Evolutionary conservation across 768 basidiomycete species (phyloP).

Genomic region (Termitomyces sp.): DNA sequence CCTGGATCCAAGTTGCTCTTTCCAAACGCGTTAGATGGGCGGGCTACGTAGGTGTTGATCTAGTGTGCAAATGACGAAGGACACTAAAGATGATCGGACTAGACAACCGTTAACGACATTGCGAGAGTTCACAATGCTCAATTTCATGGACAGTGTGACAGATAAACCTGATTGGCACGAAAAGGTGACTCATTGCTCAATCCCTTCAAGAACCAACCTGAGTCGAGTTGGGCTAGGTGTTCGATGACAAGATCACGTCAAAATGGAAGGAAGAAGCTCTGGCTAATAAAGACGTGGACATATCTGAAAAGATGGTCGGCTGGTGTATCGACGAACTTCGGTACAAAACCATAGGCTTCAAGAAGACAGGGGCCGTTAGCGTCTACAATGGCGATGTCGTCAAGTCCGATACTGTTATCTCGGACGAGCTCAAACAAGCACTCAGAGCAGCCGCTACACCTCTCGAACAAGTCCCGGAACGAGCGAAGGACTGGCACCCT

Average conservation of each 20-base stretch:
- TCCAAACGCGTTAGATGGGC: too few species aligned
- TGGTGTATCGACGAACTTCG: slow-evolving; percentile 18
- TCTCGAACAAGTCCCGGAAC: slow-evolving; percentile 30
- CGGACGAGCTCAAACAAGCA: slow-evolving; percentile 7
- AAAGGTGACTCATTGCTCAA: not conserved
- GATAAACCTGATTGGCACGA: slow-evolving; percentile 1
- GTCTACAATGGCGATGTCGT: slow-evolving; percentile 19
- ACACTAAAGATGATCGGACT: too few species aligned
- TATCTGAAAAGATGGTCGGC: not conserved
- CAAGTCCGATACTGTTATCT: slow-evolving; percentile 25
- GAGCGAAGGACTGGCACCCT: slow-evolving; percentile 39
- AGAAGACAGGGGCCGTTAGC: slow-evolving; percentile 6
- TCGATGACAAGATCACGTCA: slow-evolving; percentile 6
- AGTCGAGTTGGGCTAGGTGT: slow-evolving; percentile 7
- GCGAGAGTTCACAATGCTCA: not conserved
- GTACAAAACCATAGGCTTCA: slow-evolving; percentile 11
- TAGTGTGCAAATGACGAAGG: too few species aligned
- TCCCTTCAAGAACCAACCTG: not conserved
- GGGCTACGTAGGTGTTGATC: too few species aligned
- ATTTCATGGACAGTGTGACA: not conserved
- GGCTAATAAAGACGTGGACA: too few species aligned
- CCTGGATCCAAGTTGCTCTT: too few species aligned
- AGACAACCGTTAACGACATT: not conserved
- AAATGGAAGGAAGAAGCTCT: slow-evolving; percentile 16
- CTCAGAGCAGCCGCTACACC: slow-evolving; percentile 16